Base-by-base conservation (phyloP, 2,329 filamentous ascomycete species). In the Calycina marina region DNA sequence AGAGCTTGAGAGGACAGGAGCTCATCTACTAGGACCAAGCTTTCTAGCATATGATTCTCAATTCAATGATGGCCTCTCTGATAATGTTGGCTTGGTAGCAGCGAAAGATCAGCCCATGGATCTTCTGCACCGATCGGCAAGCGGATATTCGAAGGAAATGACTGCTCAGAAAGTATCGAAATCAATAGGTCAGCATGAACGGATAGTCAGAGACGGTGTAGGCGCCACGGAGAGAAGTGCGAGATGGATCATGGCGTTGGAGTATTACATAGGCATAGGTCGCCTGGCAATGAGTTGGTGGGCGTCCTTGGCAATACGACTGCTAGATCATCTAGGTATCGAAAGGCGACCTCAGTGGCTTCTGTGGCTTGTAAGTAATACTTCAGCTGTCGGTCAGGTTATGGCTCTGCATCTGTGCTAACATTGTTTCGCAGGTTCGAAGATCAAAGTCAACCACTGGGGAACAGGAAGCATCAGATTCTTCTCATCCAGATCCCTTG, bases 181-280 rank as follows among this genome's bases (percentile, higher is more conserved):
- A 4, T 56, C 58, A 8, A 42, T 58, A 56, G n/a, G 59, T 56
- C 20, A 22, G n/a, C 26, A 52, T 54, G 28, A 58, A 47, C 24
- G 63, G 63, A 32, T 48, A 4, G 40, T 62, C 6, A 58, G 65
- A 29, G 69, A 75, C 30, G 84, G 84, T 0, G 75, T 93, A 11
- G 86, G 85, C 4, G 73, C 84, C 5, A 65, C 79, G 10, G 83
- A 90, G 50, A 67, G 83, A 34, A 80, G 78, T 45, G 77, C 77
- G 4, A 68, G 86, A 39, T 86, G 82, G 80, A 64, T 77, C 37
- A 74, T 80, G 58, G 83, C 66, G 9, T 64, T 73, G 40, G 80
- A 81, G 32, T 90, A 93, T 47, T 59, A 92, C 33, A 63, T 76
- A 35, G 78, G 78, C 30, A 84, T 93, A 37, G 72, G 70, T 40